These are phyloP conservation scores for Lasiosphaeria hispida DNA, from an alignment of 495 filamentous ascomycete species.

Conservation along the genomic window DNA sequence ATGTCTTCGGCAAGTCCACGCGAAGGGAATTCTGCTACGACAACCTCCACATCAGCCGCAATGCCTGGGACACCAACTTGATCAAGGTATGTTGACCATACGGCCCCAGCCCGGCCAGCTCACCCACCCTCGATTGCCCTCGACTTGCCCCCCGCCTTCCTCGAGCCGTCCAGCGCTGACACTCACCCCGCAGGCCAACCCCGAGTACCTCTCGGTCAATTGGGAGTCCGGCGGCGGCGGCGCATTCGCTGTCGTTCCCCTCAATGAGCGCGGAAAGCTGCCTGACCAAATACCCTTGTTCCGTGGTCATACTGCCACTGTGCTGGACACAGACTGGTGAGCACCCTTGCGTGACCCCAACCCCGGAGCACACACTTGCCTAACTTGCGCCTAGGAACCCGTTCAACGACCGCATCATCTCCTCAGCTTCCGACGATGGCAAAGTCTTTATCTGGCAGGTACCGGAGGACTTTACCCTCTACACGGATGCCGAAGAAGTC, in stretches of 20 bases:
- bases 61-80: constrained; percentile 99
- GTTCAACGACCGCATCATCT: constrained; percentile 89
- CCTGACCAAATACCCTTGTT: constrained; percentile 94
- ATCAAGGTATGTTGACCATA: constrained; percentile 64
- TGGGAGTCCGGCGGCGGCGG: constrained; percentile 97
- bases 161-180: constrained; percentile 22
- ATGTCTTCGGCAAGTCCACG: constrained; percentile 93
- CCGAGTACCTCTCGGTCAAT: constrained; percentile 94
- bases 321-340: constrained; percentile 97
- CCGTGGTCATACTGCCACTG: constrained; percentile 89
- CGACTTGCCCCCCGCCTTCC: background rate
- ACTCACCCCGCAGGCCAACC: constrained; percentile 66
- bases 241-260: constrained; percentile 93
- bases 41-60: constrained; percentile 88
- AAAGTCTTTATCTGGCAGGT: constrained; percentile 97
- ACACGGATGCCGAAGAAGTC: constrained; percentile 79
- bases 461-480: constrained; percentile 79
- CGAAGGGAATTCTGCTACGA: constrained; percentile 94
- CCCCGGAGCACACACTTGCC: constrained; percentile 24
- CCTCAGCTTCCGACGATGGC: constrained; percentile 92
- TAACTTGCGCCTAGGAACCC: constrained; percentile 65
- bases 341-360: background rate
- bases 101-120: background rate
- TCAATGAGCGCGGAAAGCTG: constrained; percentile 81
- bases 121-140: background rate